Conservation (phyloP, 2,329 filamentous ascomycete species). For the Coniochaeta sp. region DNA sequence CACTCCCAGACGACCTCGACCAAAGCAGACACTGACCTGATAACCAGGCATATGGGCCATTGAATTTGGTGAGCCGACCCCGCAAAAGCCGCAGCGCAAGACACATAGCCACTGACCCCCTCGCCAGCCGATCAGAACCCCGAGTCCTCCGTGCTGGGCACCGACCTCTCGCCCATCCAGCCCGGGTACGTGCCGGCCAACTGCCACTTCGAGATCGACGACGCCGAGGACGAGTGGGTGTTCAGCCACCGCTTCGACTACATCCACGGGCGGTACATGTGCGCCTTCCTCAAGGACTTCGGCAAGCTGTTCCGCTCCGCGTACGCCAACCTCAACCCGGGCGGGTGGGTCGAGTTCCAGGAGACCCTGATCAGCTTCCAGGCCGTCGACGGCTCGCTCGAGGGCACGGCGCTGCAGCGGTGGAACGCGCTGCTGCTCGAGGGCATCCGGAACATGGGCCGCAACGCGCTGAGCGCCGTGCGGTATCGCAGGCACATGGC, state of each 20-base stretch:
- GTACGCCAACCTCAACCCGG: conserved; percentile 13
- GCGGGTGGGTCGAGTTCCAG: conserved; percentile 17
- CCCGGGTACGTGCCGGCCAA: conserved; percentile 3
- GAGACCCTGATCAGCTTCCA: conserved; percentile 6
- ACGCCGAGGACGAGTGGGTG: conserved; percentile 34
- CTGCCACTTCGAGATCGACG: conserved; percentile 52
- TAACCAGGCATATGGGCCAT: conserved; percentile 15
- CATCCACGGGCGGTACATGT: conserved; percentile 14
- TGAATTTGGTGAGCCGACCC: conserved; percentile 10
- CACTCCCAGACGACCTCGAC: neutral
- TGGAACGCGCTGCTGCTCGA: conserved; percentile 12
- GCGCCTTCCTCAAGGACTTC: conserved; percentile 14
- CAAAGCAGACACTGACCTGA: neutral
- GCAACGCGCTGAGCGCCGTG: neutral
- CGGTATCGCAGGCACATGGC: conserved; percentile 11
- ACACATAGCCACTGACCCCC: neutral
- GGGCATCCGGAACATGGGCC: neutral
- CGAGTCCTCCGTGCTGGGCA: neutral
- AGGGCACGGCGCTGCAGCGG: conserved; percentile 8
- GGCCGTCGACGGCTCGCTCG: conserved; percentile 11
- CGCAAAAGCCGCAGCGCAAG: no score
- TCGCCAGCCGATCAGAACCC: neutral
- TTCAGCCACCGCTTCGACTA: conserved; percentile 22
- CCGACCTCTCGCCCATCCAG: conserved; percentile 1
- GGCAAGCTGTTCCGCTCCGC: conserved; percentile 12